Evolutionary conservation across 768 basidiomycete genomes (phyloP).

Genomic region (Boletellus sp.): DNA sequence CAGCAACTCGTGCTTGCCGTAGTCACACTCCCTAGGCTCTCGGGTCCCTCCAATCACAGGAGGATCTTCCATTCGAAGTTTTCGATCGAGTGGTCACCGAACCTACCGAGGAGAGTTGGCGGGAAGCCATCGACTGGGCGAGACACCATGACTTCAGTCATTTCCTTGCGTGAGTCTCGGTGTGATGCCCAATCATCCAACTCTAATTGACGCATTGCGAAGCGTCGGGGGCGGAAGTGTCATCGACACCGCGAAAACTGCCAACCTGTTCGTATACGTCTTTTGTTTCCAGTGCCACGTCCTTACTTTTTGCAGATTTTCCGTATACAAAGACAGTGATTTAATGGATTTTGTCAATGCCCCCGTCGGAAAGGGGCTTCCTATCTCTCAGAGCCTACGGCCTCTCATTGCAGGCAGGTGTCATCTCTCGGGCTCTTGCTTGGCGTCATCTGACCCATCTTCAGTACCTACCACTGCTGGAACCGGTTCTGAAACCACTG

Average conservation of each 20-base stretch:
- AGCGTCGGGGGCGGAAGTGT: constrained; percentile 90
- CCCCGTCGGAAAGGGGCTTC: constrained; percentile 87
- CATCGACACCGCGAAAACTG: constrained; percentile 94
- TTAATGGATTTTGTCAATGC: constrained; percentile 97
- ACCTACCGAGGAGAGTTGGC: constrained; percentile 89
- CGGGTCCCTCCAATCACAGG: constrained; percentile 73
- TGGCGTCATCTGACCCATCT: constrained; percentile 1
- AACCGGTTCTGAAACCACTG: constrained; percentile 93
- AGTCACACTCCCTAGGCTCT: constrained; percentile 49
- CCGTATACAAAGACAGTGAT: constrained; percentile 88
- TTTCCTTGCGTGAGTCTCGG: constrained; percentile 70
- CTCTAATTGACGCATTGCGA: constrained; percentile 23
- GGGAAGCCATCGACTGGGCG: constrained; percentile 85
- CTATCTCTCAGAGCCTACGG: constrained; percentile 66
- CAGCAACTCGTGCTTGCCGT: not conserved
- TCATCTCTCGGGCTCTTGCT: not conserved
- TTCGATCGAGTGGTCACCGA: constrained; percentile 82
- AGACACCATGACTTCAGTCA: constrained; percentile 87
- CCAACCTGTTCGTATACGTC: constrained; percentile 67
- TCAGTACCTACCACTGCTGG: constrained; percentile 74
- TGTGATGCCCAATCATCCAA: not conserved
- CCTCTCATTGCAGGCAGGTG: constrained; percentile 78
- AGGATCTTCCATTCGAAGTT: constrained; percentile 74
- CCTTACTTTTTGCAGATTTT: constrained; percentile 50
- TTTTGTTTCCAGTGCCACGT: not conserved